Conservation (phyloP, 2,329 filamentous ascomycete genomes). For the Ciborinia camelliae region DNA sequence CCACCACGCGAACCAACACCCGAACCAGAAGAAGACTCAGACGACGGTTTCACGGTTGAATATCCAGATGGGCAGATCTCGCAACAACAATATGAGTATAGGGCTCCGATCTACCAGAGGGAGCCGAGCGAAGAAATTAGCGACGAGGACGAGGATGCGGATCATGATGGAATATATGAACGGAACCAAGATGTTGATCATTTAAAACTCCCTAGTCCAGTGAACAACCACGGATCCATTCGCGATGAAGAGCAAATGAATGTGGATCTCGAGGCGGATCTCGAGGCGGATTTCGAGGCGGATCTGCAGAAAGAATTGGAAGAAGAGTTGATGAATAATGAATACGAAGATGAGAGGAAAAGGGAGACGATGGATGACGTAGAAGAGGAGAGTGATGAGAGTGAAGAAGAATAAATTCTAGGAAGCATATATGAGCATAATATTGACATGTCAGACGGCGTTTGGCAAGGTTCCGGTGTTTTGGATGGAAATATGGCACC, state of each 20-base stretch:
- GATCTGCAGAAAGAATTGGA: constrained; percentile 16
- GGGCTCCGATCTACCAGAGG: constrained; percentile 31
- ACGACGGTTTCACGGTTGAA: constrained; percentile 56
- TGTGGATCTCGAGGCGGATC: constrained; percentile 37
- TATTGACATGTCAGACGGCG: background rate
- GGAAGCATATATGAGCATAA: too few relatives aligned
- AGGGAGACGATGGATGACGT: too few relatives aligned
- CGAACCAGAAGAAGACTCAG: constrained; percentile 46
- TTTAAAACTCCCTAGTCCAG: constrained; percentile 54
- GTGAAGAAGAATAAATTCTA: constrained; percentile 36
- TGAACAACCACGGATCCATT: constrained; percentile 39
- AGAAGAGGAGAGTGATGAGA: constrained; percentile 36
- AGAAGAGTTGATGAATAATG: constrained; percentile 8
- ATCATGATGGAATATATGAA: constrained; percentile 43
- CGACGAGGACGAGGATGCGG: constrained; percentile 47
- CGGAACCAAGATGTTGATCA: constrained; percentile 39
- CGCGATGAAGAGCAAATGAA: constrained; percentile 36
- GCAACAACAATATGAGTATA: constrained; percentile 27
- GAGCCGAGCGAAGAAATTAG: constrained; percentile 39
- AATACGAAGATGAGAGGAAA: constrained; percentile 26
- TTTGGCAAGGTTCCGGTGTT: background rate
- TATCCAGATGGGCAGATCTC: constrained; percentile 52
- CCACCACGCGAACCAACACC: constrained; percentile 34
- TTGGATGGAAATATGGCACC: background rate
- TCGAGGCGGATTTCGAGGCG: constrained; percentile 36